Conservation (phyloP, 805 yeast species). For the Zygoascus tannicola region DNA sequence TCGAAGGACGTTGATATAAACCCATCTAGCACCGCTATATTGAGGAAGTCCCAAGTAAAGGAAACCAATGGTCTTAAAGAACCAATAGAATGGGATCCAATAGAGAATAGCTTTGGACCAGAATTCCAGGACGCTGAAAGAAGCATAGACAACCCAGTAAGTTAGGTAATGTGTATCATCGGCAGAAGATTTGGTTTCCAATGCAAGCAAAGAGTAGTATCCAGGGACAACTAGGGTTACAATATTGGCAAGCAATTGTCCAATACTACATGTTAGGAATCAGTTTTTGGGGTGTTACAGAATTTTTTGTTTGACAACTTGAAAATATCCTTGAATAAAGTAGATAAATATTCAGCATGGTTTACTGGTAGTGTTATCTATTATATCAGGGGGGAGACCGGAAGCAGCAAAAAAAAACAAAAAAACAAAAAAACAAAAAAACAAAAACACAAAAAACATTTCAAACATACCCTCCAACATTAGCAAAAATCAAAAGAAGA, state of each 20-base stretch:
- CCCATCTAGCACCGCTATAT: constrained; percentile 72
- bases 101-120: constrained; percentile 89
- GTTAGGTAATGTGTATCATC: constrained; percentile 88
- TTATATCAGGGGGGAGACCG: too few species aligned
- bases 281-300: not conserved
- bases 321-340: too few species aligned
- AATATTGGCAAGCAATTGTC: constrained; percentile 85
- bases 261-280: constrained; percentile 36
- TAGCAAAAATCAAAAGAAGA: constrained; percentile 71
- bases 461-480: constrained; percentile 70
- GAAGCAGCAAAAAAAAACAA: too few species aligned
- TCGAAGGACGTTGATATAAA: constrained; percentile 55
- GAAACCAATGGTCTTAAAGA: constrained; percentile 81
- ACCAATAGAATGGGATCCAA: constrained; percentile 96
- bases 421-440: too few species aligned
- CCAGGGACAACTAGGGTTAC: constrained; percentile 90
- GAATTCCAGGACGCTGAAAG: constrained; percentile 83
- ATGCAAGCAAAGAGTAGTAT: constrained; percentile 75
- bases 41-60: constrained; percentile 82
- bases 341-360: too few species aligned
- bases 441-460: too few species aligned
- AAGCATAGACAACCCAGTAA: constrained; percentile 98
- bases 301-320: not conserved
- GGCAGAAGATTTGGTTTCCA: constrained; percentile 53
- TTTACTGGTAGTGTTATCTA: too few species aligned